Evolutionary conservation across 208 protist genomes (phyloP), one percentile per base, ranked within the genome.

Genomic region (Trypanosoma avium): DNA sequence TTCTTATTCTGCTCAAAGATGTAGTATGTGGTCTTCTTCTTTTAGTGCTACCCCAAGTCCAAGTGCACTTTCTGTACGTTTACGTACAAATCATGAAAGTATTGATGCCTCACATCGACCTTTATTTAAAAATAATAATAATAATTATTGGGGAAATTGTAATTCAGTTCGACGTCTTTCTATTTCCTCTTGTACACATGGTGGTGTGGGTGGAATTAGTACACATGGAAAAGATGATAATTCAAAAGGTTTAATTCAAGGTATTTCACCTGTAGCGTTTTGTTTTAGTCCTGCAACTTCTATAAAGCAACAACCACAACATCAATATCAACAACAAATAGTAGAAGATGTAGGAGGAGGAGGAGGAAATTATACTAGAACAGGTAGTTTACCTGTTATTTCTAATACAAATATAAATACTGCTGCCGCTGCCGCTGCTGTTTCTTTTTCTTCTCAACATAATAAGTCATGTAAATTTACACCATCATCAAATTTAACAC

Each of bases 251-350:
- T 13, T 65, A 17, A 38, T 26, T 13, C 30, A 21, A 10, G 7
- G 9, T 10, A 15, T 60, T 35, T 65, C 66, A 24, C 66, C 42
- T 3, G 49, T 54, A 5, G 30, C 50, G 27, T 32, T 60, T 13
- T n/a, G 43, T 17, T 65, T 66, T 54, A 72, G 57, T 53, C 66
- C 66, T 19, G 27, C 32, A 12, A 50, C 45, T 17, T 65, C 58
- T 54, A 21, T 65, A 3, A 72, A 66, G 49, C 36, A 26, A 24
- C 35, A 15, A 29, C 24, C 36, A 2, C n/a, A n/a, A n/a, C n/a
- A n/a, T n/a, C n/a, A n/a, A n/a, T n/a, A n/a, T n/a, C n/a, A n/a
- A n/a, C n/a, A n/a, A n/a, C n/a, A n/a, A n/a, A n/a, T n/a, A n/a
- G n/a, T n/a, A n/a, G n/a, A n/a, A n/a, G n/a, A n/a, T n/a, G n/a